These are phyloP conservation scores for Kurtzmaniella quercitrusa DNA, from an alignment of 1,139 yeast genomes.

Conservation along the genomic window DNA sequence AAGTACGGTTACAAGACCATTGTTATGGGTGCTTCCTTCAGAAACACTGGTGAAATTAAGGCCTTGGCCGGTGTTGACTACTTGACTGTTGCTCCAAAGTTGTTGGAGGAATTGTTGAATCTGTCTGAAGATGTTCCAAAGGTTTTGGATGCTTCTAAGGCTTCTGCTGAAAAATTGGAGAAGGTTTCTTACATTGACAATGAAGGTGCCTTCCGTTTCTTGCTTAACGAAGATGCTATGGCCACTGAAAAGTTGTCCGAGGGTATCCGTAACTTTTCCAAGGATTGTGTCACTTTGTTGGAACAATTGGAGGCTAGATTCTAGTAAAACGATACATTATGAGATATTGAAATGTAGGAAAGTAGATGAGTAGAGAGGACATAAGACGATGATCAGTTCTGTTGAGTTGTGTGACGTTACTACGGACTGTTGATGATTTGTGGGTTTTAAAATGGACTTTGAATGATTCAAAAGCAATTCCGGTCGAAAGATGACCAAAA, in stretches of 20 bases:
- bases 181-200: slow-evolving; percentile 81
- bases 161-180: slow-evolving; percentile 47
- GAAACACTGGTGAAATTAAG: slow-evolving; percentile 94
- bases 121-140: slow-evolving; percentile 77
- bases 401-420: too few species aligned
- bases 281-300: slow-evolving; percentile 85
- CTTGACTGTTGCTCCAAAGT: slow-evolving; percentile 91
- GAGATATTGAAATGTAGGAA: not conserved
- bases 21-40: slow-evolving; percentile 99
- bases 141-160: slow-evolving; percentile 64
- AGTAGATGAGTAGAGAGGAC: not conserved
- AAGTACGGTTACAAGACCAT: slow-evolving; percentile 94
- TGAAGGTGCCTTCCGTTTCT: slow-evolving; percentile 88
- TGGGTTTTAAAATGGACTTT: too few species aligned
- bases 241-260: slow-evolving; percentile 97
- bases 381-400: not conserved
- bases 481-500: too few species aligned
- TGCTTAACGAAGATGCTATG: slow-evolving; percentile 95
- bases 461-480: too few species aligned
- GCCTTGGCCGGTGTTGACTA: slow-evolving; percentile 97
- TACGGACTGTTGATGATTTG: too few species aligned
- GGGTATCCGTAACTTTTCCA: slow-evolving; percentile 96
- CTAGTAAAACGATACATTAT: slow-evolving; percentile 13
- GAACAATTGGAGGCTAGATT: slow-evolving; percentile 73
- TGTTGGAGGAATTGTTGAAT: slow-evolving; percentile 84